Percentiles rank a stretch among this genome's conserved stretches.
phyloP scores from a whole-genome alignment of 495 filamentous ascomycete species.

The Platismatia glauca region DNA sequence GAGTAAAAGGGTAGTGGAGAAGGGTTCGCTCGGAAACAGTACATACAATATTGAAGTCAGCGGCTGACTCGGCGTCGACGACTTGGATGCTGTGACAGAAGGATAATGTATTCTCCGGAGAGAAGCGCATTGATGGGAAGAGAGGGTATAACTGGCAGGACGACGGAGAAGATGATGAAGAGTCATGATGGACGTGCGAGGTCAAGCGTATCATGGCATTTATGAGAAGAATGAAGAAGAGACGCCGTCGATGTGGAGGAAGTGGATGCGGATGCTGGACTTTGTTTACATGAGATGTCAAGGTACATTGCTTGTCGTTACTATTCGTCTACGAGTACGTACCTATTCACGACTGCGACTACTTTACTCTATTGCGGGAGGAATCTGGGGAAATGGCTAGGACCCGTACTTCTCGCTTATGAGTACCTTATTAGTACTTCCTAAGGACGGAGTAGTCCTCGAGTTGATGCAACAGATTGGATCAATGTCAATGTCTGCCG shows the following conservation, averaged over 20 bases:
- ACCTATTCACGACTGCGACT: too few relatives aligned
- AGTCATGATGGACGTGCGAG: constrained; percentile 1
- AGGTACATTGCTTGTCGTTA: too few relatives aligned
- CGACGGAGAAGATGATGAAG: constrained; percentile 9
- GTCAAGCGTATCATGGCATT: neutral
- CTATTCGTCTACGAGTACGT: too few relatives aligned
- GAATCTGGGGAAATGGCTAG: too few relatives aligned
- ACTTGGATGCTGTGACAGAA: neutral
- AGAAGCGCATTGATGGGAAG: constrained; percentile 8
- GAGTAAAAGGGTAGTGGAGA: neutral
- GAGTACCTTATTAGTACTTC: too few relatives aligned
- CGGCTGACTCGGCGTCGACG: constrained; percentile 31
- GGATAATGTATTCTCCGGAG: neutral
- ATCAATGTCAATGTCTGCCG: too few relatives aligned
- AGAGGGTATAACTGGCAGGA: constrained; percentile 29
- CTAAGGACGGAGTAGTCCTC: too few relatives aligned
- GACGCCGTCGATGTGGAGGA: neutral
- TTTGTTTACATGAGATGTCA: neutral
- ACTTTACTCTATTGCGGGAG: too few relatives aligned
- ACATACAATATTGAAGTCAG: constrained; percentile 48
- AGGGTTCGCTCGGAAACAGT: neutral
- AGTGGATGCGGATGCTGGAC: neutral
- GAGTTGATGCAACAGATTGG: too few relatives aligned
- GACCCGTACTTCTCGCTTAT: too few relatives aligned
- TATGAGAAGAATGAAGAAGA: neutral